phyloP scores from a whole-genome alignment of 73 alveolate species.

The Paramecium tetraurelia region DNA sequence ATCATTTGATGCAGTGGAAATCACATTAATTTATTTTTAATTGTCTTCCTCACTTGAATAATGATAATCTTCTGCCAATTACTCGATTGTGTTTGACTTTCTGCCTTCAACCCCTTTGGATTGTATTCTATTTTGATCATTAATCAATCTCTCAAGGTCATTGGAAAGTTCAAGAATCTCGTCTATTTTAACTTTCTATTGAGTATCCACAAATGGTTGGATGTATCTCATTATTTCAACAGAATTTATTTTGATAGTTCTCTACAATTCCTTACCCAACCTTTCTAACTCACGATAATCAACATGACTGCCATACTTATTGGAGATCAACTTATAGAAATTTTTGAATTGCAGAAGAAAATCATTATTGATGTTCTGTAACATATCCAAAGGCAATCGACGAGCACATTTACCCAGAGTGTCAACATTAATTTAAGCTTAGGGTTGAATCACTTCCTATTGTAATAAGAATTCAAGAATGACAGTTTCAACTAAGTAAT shows the following conservation, averaged over 20 bases:
- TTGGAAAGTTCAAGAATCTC: background rate
- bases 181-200: background rate
- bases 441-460: background rate
- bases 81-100: background rate
- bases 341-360: constrained; percentile 10
- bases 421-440: background rate
- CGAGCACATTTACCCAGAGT: background rate
- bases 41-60: background rate
- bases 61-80: background rate
- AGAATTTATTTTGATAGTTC: background rate
- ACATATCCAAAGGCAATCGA: background rate
- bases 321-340: background rate
- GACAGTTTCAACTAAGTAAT: background rate
- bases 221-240: background rate
- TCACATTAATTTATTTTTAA: background rate
- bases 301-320: background rate
- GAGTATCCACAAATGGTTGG: background rate
- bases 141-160: constrained; percentile 13
- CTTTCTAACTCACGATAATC: background rate
- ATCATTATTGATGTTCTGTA: background rate
- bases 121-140: background rate
- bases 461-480: background rate
- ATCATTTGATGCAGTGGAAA: background rate
- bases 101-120: background rate
- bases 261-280: background rate